Evolutionary conservation across 106 monocot species (phyloP).

Genomic region (Iris macrosiphon): DNA sequence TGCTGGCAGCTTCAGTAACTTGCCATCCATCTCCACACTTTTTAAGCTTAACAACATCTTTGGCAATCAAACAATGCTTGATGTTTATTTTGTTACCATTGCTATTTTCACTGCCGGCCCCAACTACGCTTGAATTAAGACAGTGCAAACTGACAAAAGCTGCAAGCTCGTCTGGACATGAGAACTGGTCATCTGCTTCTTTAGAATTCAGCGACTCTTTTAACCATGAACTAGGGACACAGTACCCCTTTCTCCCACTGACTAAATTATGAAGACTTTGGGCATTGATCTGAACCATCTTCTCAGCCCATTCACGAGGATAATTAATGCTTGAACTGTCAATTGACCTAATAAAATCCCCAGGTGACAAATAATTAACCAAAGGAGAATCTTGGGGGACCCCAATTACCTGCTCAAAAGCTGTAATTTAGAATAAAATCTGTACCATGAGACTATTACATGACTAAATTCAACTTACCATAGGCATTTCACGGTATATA

Average conservation of each 20-base stretch:
- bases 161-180: constrained; percentile 57
- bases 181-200: constrained; percentile 19
- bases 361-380: constrained; percentile 40
- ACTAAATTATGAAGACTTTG: constrained; percentile 7
- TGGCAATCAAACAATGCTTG: constrained; percentile 49
- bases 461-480: constrained; percentile 36
- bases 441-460: not conserved
- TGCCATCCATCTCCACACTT: constrained; percentile 78
- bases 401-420: constrained; percentile 49
- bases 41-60: constrained; percentile 59
- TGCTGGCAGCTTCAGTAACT: constrained; percentile 14
- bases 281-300: constrained; percentile 27
- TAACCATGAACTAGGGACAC: constrained; percentile 53
- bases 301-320: constrained; percentile 51
- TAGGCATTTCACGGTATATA: constrained; percentile 38
- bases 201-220: constrained; percentile 22
- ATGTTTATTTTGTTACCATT: constrained; percentile 9
- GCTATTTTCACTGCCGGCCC: not conserved
- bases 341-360: constrained; percentile 55
- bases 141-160: constrained; percentile 40
- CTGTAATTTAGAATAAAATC: constrained; percentile 3
- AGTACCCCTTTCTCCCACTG: constrained; percentile 52
- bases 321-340: constrained; percentile 53
- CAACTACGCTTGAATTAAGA: constrained; percentile 29
- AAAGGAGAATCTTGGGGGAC: constrained; percentile 57